Percentiles rank a stretch among this genome's conserved stretches.
Evolutionary conservation across 164 flowering plant species (phyloP).

Genomic region (Warburgia ugandensis): DNA sequence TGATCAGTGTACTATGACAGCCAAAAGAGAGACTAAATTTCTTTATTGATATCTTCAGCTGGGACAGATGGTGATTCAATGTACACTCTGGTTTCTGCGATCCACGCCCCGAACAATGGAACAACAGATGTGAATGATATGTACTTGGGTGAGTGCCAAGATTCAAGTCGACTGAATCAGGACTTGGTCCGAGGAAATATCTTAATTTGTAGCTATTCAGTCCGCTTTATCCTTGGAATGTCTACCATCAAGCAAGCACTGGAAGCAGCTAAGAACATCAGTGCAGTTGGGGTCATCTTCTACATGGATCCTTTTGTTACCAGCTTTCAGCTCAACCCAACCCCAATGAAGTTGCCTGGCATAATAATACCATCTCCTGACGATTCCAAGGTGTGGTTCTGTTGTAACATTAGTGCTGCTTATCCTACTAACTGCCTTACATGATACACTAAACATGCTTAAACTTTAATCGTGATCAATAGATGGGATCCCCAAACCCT

Average conservation of each 20-base stretch:
- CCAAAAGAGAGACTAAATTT: not conserved
- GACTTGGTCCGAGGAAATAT: conserved; percentile 70
- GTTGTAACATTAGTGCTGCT: not conserved
- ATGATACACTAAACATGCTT: no score
- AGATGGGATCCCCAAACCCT: no score
- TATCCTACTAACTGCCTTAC: no score
- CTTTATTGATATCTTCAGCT: conserved; percentile 37
- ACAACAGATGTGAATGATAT: conserved; percentile 38
- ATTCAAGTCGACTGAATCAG: conserved; percentile 44
- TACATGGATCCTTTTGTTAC: conserved; percentile 93
- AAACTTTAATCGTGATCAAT: no score
- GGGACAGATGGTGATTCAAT: conserved; percentile 46
- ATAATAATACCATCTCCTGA: conserved; percentile 75
- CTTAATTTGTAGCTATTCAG: conserved; percentile 90
- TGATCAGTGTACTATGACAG: no score
- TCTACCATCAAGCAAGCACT: conserved; percentile 82
- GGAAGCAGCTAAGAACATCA: conserved; percentile 67
- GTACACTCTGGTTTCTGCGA: conserved; percentile 65
- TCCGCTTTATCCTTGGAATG: conserved; percentile 87
- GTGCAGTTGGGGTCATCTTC: conserved; percentile 87
- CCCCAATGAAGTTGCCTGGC: conserved; percentile 80
- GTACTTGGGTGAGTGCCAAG: conserved; percentile 93
- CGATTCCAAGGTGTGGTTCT: conserved; percentile 71
- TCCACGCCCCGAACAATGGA: conserved; percentile 65
- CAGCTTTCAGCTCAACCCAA: conserved; percentile 89